Evolutionary conservation across 2,329 filamentous ascomycete genomes (phyloP), one percentile per base, ranked within the genome.

Genomic region (Geosmithia putterillii): DNA sequence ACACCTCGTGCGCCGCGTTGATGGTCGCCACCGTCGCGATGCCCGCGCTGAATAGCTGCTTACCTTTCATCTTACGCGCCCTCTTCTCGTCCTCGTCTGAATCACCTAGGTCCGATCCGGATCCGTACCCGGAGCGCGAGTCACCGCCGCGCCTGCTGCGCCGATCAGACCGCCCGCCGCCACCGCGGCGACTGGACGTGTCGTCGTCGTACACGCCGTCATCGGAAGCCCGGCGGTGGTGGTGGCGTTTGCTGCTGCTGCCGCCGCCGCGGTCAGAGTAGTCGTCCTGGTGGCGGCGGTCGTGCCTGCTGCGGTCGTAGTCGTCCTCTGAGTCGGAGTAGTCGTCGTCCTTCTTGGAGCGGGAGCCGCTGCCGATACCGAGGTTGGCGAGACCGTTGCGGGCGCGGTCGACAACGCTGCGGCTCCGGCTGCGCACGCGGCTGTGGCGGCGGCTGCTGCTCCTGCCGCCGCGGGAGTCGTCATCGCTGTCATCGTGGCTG

Each of bases 341-440:
- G 46, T 52, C 50, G 38, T 52, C 55, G 28, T 55, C 54, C 38
- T 61, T 60, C n/a, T n/a, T n/a, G n/a, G n/a, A n/a, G 1, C 62
- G 66, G 4, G 68, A 63, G 9, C 60, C 70, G 43, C 62, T 72
- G 42, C 76, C 76, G 28, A 82, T 61, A 40, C 78, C 78, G 14
- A 82, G 63, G 55, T 74, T 79, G 50, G 77, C 76, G 34, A 82
- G 63, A 43, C 76, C 69, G 47, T 75, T 75, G 44, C 78, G 74
- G 18, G 76, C 74, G 43, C 66, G 66, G 54, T 81, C 76, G 8
- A 79, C 76, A n/a, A 81, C 70, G 55, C 77, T 81, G 47, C 76
- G 76, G 64, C 78, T 81, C 49, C 77, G 73, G 60, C 39, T 41
- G 45, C 64, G 59, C n/a, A n/a, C n/a, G 22, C 57, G 58, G 14